These are phyloP conservation scores for Cryphonectria carpinicola DNA, from an alignment of 2,329 filamentous ascomycete species.

Conservation along the genomic window DNA sequence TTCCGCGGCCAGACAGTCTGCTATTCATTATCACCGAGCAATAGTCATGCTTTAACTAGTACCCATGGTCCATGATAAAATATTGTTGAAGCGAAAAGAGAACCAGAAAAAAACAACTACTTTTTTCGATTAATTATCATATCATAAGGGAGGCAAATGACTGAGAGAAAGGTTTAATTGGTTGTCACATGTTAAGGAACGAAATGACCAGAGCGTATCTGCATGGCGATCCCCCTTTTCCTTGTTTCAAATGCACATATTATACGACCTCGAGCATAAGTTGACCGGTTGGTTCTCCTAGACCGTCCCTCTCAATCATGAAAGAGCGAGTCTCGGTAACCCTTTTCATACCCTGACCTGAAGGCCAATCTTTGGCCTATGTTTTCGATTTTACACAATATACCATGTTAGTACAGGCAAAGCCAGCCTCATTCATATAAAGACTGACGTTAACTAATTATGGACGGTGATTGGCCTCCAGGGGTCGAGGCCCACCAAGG, in stretches of 20 bases:
- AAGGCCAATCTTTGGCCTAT: not conserved
- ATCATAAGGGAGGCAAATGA: not conserved
- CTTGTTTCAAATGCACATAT: not conserved
- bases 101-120: not conserved
- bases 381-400: not conserved
- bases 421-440: constrained; percentile 1
- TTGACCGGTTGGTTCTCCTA: not conserved
- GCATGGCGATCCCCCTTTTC: not conserved
- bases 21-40: not conserved
- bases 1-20: too few relatives aligned
- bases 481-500: constrained; percentile 5
- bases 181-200: not conserved
- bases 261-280: not conserved
- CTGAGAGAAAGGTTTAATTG: not conserved
- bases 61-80: not conserved
- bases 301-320: not conserved
- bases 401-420: not conserved
- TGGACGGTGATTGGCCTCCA: constrained; percentile 2
- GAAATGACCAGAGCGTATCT: not conserved
- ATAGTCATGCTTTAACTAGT: not conserved
- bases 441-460: not conserved
- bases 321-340: not conserved
- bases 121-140: not conserved
- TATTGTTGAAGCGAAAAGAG: not conserved
- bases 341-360: not conserved